Evolutionary conservation across 2,329 filamentous ascomycete species (phyloP).

Genomic region (Colletotrichum ledebouriae): DNA sequence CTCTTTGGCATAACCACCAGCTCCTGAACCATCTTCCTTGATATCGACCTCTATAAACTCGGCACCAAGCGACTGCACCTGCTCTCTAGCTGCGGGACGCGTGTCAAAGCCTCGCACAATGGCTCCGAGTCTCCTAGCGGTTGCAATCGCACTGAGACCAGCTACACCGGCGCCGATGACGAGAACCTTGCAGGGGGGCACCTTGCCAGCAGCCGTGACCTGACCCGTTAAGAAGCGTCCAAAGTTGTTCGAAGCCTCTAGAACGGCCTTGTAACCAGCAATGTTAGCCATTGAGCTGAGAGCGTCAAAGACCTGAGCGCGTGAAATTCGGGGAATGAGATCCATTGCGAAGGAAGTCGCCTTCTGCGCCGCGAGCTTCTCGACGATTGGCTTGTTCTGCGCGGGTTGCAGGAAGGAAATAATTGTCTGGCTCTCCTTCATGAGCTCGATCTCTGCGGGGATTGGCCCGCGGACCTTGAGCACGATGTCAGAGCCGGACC

Average conservation of each 20-base stretch:
- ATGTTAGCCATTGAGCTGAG: constrained; percentile 96
- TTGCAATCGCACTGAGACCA: constrained; percentile 88
- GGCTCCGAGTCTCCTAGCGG: constrained; percentile 86
- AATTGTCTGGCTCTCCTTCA: constrained; percentile 79
- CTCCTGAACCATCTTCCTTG: constrained; percentile 85
- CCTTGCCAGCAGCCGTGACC: constrained; percentile 90
- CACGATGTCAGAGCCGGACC: constrained; percentile 81
- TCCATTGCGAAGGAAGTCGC: constrained; percentile 92
- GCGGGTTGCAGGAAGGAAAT: constrained; percentile 88
- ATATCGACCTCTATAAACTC: constrained; percentile 92
- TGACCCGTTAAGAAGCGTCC: constrained; percentile 91
- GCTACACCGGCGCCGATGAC: constrained; percentile 93
- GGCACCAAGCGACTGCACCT: constrained; percentile 90
- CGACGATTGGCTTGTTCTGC: constrained; percentile 82
- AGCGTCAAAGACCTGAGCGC: constrained; percentile 90
- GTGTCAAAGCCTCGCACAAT: constrained; percentile 94
- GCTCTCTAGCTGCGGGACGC: constrained; percentile 87
- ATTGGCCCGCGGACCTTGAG: constrained; percentile 86
- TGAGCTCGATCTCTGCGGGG: constrained; percentile 75
- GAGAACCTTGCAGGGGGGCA: constrained; percentile 89
- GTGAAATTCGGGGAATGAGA: constrained; percentile 89
- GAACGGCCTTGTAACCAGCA: constrained; percentile 90
- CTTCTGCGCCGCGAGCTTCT: constrained; percentile 77
- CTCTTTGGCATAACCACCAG: constrained; percentile 90
- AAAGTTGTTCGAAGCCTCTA: constrained; percentile 91